phyloP scores from a whole-genome alignment of 169 alveolate genomes.

The Cryptosporidium meleagridis region DNA sequence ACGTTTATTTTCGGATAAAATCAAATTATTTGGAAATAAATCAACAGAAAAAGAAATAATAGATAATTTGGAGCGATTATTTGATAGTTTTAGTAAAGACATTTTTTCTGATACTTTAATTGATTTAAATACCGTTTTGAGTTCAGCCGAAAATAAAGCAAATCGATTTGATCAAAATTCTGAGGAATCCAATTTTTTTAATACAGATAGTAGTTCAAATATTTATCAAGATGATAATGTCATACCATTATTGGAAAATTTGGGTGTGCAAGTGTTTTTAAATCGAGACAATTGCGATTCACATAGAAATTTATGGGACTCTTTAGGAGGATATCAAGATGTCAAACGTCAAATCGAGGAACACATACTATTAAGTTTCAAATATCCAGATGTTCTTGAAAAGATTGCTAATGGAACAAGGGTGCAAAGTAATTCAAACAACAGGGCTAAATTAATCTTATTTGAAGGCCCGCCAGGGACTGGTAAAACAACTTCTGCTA shows the following conservation, averaged over 20 bases:
- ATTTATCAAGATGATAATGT: background rate
- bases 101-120: background rate
- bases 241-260: constrained; percentile 35
- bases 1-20: background rate
- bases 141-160: background rate
- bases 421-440: constrained; percentile 82
- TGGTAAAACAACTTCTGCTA: constrained; percentile 92
- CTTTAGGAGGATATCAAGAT: constrained; percentile 87
- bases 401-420: constrained; percentile 86
- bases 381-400: constrained; percentile 87
- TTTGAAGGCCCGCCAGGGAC: constrained; percentile 94
- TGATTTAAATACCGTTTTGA: background rate
- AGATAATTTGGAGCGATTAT: background rate
- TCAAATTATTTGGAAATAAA: background rate
- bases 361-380: constrained; percentile 84
- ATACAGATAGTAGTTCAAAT: background rate
- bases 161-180: background rate
- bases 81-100: background rate
- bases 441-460: constrained; percentile 87
- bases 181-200: background rate
- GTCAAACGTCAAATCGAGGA: constrained; percentile 89
- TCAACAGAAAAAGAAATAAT: background rate
- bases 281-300: background rate
- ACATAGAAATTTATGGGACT: constrained; percentile 81
- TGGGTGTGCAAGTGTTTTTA: constrained; percentile 59